Base-by-base conservation (phyloP, 148 eudicot species). In the Beta vulgaris region DNA sequence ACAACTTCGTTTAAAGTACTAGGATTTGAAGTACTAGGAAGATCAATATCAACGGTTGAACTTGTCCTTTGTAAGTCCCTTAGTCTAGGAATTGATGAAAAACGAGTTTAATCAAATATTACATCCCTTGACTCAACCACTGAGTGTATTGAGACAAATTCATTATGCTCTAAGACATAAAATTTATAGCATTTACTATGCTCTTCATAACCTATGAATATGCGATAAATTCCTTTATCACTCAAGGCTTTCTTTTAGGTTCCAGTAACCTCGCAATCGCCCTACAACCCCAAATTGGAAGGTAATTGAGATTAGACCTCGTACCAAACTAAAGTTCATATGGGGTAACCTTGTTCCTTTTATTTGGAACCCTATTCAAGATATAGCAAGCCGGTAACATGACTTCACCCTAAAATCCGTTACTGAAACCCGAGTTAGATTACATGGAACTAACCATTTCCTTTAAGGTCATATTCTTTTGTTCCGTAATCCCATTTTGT, bases 251-350 rank as follows among this genome's bases (percentile, higher is more conserved):
- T 67, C 28, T 3, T 23, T 67, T 67, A 18, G 70, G 54, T 23
- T 42, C 19, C 12, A n/a, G 35, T 4, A 68, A 11, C 9, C 29
- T 42, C 2, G 44, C 71, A 25, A 68, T 25, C 6, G 53, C 54
- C 54, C 71, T 68, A 44, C 43, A 68, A 13, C 71, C 53, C 71
- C 71, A 68, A 42, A 68, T 54, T 12, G 12, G 35, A 7, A 42
- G 32, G 16, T 68, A 23, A 4, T 8, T 39, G 13, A 67, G 8
- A 14, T 68, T 43, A 9, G 55, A 54, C 15, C 44, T 68, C 18
- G 21, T 26, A 3, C 44, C 21, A 25, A 23, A n/a, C 71, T 35
- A 68, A 25, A 68, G 44, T 26, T 68, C 71, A 26, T 60, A 68
- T 42, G 71, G 71, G 32, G 54, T 68, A 1, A 4, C 2, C 2